A percentile compares a stretch with the other conserved stretches of the same genome.
These are phyloP conservation scores for Podaxis sp. DNA, from an alignment of 768 basidiomycete species.

Conservation along the genomic window DNA sequence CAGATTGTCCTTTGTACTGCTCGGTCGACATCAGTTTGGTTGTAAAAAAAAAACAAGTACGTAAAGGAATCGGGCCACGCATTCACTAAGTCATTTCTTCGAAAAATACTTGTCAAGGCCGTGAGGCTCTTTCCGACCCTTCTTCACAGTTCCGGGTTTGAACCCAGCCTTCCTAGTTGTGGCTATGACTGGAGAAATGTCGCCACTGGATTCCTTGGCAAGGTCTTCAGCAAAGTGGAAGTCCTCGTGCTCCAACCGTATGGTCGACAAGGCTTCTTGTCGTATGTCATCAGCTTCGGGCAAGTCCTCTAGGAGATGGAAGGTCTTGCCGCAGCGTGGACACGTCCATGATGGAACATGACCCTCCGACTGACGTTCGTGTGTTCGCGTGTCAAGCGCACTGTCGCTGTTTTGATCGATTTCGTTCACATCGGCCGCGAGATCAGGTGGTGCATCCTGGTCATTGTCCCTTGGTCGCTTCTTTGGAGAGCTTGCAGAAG, in stretches of 20 bases:
- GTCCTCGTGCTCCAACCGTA: constrained; percentile 76
- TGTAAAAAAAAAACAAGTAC: not conserved
- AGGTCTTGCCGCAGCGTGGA: constrained; percentile 48
- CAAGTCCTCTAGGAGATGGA: constrained; percentile 27
- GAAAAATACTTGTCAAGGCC: constrained; percentile 39
- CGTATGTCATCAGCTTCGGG: constrained; percentile 23
- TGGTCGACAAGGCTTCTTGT: constrained; percentile 32
- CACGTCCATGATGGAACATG: constrained; percentile 44
- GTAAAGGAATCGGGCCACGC: not conserved
- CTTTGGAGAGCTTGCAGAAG: constrained; percentile 22
- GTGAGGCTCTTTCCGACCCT: constrained; percentile 26
- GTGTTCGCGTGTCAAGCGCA: constrained; percentile 2
- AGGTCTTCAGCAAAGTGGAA: constrained; percentile 86
- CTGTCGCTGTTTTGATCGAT: not conserved
- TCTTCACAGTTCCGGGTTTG: constrained; percentile 16
- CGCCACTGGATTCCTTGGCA: constrained; percentile 35
- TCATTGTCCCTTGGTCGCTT: constrained; percentile 38
- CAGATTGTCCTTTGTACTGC: not conserved
- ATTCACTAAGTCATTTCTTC: constrained; percentile 21
- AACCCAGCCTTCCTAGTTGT: constrained; percentile 13
- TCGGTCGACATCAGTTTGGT: not conserved
- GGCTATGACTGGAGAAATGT: constrained; percentile 12
- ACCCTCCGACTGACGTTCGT: constrained; percentile 5
- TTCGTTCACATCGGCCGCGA: not conserved
- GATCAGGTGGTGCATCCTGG: not conserved